Base-by-base conservation (phyloP, 371 early-diverging fungal species). In the Mucor sp. region DNA sequence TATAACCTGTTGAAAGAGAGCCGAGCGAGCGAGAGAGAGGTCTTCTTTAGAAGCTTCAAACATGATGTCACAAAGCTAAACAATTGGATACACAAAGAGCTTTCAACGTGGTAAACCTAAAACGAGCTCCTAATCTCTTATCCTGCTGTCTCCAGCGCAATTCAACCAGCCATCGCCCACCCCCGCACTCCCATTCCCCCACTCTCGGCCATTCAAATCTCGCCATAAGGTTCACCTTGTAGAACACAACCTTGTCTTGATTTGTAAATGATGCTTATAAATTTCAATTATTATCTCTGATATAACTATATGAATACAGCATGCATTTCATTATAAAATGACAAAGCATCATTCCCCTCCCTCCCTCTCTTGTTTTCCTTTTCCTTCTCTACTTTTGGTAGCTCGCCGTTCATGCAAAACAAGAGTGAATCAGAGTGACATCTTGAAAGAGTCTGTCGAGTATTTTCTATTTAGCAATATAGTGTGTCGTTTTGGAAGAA, bases 21-120 rank as follows among this genome's bases (percentile, higher is more conserved):
- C 30, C 30, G 30, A 2, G 30, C 30, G 30, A 30, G 30, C 30
- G 30, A 30, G 30, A 30, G 30, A 30, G 37, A 37, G 37, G 37
- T 37, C 37, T 37, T 25, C 25, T 50, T 7, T 12, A 62, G n/a
- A 48, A 39, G 19, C 5, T n/a, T 58, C 44, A 23, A 33, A 58
- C 58, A 65, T 65, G 65, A 65, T 65, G 65, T 65, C 65, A 65
- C 65, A 65, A 57, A 41, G 14, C 48, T 17, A 62, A 30, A 62
- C 28, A 62, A 47, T 17, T 50, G 12, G 50, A 25, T 50, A 50
- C 50, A 50, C 50, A 50, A 14, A 12, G 25, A 25, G 21, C 50
- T 25, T 56, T 32, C 30, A 62, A 62, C 62, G 62, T 62, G 62
- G 62, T 62, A 47, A 11, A 44, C 44, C 28, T 7, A 11, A 19